Base-by-base conservation (phyloP, 2,329 filamentous ascomycete genomes). In the Sporothrix curviconia region DNA sequence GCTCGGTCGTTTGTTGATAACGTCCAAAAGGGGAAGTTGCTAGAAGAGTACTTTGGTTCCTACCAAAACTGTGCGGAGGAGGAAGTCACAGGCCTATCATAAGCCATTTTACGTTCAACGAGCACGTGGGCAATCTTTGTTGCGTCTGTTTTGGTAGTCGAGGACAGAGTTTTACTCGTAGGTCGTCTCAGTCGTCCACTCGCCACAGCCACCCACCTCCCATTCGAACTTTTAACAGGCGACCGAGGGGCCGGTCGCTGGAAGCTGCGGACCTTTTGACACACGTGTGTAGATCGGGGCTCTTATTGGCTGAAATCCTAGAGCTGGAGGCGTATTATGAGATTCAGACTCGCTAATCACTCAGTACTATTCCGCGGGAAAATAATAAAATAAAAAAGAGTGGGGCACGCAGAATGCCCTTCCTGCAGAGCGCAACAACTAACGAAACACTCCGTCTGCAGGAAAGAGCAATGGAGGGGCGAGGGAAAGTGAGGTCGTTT, bases 261-360 rank as follows among this genome's bases (percentile, higher is more conserved):
- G n/a, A n/a, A 11, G 28, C 28, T 32, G 28, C 28, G 28, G 6
- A 32, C 28, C 28, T 50, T 15, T 59, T 36, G 17, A 36, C 61
- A 61, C 61, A 63, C 61, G 61, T 63, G 61, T 60, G 49, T 22
- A 37, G 43, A 59, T 60, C 9, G 9, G 24, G 3, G 1, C 1
- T 43, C 1, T 59, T 24, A 63, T 63, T 63, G 61, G 61, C 36
- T 34, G 30, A 12, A 22, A 11, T 3, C 34, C 19, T 43, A 9
- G 30, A 49, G 25, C 5, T 30, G 22, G 40, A 12, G 28, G 49
- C 37, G 32, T 30, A 24, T 17, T 43, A 28, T 36, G 25, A 56
- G 34, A 39, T 44, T 22, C 19, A 12, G 53, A 47, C 42, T 43
- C 55, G 44, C 54, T 36, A 40, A 36, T 50, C 30, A n/a, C n/a